Base-by-base conservation (phyloP, 805 yeast species). In the Candida chilensis region DNA sequence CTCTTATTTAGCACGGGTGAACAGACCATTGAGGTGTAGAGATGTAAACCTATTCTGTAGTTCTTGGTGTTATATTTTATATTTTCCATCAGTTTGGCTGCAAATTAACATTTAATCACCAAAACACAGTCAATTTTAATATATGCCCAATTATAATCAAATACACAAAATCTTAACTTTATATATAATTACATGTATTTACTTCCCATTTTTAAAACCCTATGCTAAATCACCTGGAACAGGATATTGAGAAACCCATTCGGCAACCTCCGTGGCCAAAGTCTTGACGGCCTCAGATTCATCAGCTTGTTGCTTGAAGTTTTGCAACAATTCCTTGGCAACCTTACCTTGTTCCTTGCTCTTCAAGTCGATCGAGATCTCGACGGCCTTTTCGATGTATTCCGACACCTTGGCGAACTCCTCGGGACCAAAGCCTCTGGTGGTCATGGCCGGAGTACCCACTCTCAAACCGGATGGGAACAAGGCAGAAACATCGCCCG, bases 361-460 rank as follows among this genome's bases (percentile, higher is more conserved):
- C 57, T 79, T 80, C 50, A 83, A 64, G 18, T 61, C 65, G 32
- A 68, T 55, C 16, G 95, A 73, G 43, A 84, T 65, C 31, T 71
- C 67, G 35, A 84, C 87, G 21, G 96, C 94, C 42, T 64, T 59
- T 51, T 82, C 83, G 48, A 90, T 83, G 64, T 71, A 86, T 32
- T 66, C 71, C 26, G 88, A 90, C 34, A 90, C 92, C 52, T 71
- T 70, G 38, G 67, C 76, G 51, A 90, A 90, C 47, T 90, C 97
- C 33, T 62, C 70, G 37, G 68, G 71, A 31, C 74, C 74, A 50
- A 90, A 80, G 28, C 96, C 96, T 66, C 98, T 79, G 31, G 96
- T 86, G 33, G 96, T 81, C 97, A 90, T 90, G 28, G 97, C 97
- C 35, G 98, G 98, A 12, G 97, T 84, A 47, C 98, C 98, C 37